phyloP scores from a whole-genome alignment of 202 grass and related monocot genomes.

The Digitaria exilis region DNA sequence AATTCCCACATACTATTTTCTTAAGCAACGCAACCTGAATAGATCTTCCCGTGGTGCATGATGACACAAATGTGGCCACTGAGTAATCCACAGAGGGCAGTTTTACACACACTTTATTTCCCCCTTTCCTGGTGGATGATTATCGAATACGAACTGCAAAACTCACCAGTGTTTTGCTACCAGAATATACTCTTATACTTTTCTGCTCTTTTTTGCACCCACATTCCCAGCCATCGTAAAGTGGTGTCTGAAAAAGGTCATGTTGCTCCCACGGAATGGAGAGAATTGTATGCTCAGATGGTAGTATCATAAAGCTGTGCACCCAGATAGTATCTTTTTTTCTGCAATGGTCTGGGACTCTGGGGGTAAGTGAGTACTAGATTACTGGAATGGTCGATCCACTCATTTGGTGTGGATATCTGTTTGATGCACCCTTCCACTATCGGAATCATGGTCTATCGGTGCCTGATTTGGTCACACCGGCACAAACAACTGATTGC shows the following conservation, averaged over 20 bases:
- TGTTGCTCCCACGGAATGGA: neutral
- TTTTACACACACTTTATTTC: neutral
- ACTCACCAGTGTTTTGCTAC: slow-evolving; percentile 1
- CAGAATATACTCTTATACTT: slow-evolving; percentile 1
- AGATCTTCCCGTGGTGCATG: neutral
- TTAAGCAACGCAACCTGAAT: neutral
- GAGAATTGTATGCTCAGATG: neutral
- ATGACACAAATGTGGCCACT: neutral
- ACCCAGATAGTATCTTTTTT: neutral
- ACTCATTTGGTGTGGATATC: neutral
- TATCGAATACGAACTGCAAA: neutral
- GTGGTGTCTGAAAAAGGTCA: neutral
- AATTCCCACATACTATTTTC: neutral
- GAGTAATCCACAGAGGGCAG: neutral
- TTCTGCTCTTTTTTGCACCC: slow-evolving; percentile 12
- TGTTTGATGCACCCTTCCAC: neutral
- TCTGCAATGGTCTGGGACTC: neutral
- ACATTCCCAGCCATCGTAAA: slow-evolving; percentile 1
- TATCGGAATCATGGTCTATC: neutral
- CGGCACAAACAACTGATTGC: no score
- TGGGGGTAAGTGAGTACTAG: neutral
- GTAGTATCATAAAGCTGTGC: slow-evolving; percentile 24
- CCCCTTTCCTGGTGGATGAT: neutral
- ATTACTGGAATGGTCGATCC: neutral
- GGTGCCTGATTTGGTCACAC: no score